A percentile compares a stretch with the other conserved stretches of the same genome.
phyloP scores from a whole-genome alignment of 2,329 filamentous ascomycete genomes.

The Cladosporium sp. region DNA sequence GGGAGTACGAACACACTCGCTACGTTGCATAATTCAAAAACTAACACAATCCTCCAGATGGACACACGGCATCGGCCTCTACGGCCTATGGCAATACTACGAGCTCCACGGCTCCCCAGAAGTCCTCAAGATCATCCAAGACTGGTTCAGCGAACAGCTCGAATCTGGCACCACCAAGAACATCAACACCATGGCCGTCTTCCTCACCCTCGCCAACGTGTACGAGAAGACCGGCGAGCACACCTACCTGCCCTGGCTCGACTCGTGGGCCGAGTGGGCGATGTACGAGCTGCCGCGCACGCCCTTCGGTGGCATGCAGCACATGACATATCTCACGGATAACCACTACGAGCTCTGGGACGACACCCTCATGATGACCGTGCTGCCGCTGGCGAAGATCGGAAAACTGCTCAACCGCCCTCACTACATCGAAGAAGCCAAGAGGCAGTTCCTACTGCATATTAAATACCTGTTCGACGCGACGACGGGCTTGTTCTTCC shows the following conservation, averaged over 20 bases:
- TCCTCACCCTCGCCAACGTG: conserved; percentile 73
- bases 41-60: conserved; percentile 31
- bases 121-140: conserved; percentile 66
- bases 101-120: conserved; percentile 64
- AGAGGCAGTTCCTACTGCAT: conserved; percentile 74
- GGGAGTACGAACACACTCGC: conserved; percentile 68
- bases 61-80: conserved; percentile 74
- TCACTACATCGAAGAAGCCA: conserved; percentile 75
- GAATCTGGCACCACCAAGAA: conserved; percentile 76
- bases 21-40: background rate
- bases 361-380: conserved; percentile 86
- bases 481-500: conserved; percentile 72
- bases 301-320: conserved; percentile 71
- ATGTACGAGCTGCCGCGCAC: conserved; percentile 75
- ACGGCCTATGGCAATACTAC: conserved; percentile 82
- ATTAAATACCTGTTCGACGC: conserved; percentile 77
- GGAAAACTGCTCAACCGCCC: conserved; percentile 68
- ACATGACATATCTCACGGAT: conserved; percentile 69
- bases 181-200: conserved; percentile 81
- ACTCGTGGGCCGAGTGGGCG: conserved; percentile 80
- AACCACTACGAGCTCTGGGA: conserved; percentile 81
- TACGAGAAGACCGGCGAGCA: conserved; percentile 72
- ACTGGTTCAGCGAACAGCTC: conserved; percentile 72
- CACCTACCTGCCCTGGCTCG: conserved; percentile 73
- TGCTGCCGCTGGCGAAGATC: conserved; percentile 77